phyloP scores from a whole-genome alignment of 176 grass and related monocot genomes.

The Avena insularis region DNA sequence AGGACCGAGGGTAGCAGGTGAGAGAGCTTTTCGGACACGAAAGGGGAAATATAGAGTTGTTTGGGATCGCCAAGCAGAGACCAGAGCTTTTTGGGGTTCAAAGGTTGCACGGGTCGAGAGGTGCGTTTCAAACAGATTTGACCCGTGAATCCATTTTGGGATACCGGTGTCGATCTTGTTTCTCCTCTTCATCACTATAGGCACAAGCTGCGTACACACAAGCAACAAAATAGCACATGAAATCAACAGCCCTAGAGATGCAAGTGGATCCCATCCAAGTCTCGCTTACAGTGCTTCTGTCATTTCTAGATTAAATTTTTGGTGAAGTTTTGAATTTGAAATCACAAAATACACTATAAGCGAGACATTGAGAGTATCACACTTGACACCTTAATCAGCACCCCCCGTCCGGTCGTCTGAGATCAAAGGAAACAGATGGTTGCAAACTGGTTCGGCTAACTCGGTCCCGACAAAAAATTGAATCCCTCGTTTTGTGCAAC shows the following conservation, averaged over 20 bases:
- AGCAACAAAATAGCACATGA: not conserved
- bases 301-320: no score
- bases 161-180: conserved; percentile 28
- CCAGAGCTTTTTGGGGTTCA: conserved; percentile 14
- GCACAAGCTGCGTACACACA: not conserved
- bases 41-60: conserved; percentile 1
- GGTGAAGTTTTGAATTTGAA: no score
- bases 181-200: not conserved
- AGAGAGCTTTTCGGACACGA: conserved; percentile 22
- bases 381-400: no score
- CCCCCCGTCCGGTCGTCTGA: no score
- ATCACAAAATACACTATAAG: no score
- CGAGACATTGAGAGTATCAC: no score
- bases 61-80: conserved; percentile 21
- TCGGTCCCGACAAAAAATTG: no score
- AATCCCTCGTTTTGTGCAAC: no score
- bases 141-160: conserved; percentile 37
- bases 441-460: no score
- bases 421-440: no score
- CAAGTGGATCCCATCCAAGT: no score
- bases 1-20: not conserved
- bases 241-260: not conserved
- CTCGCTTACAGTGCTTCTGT: no score
- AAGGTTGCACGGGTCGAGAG: conserved; percentile 34
- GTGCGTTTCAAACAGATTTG: conserved; percentile 43